Evolutionary conservation across 148 eudicot species (phyloP), one percentile per base, ranked within the genome.

Genomic region (Hydrangea macrophylla): DNA sequence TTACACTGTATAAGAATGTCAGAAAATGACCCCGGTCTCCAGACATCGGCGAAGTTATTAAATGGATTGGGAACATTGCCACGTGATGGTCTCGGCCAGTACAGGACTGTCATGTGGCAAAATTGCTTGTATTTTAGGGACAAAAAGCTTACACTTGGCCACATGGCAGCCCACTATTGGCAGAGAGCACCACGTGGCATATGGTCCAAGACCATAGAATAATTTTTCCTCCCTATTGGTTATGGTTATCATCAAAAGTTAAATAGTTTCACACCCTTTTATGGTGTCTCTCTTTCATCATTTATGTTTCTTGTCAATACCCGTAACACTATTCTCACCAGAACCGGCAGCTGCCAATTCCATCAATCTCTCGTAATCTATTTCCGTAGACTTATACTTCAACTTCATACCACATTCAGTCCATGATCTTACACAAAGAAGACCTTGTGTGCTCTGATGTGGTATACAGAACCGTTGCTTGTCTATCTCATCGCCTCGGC

Each of bases 401-500:
- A 91, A 53, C 64, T 75, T 88, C 26, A 86, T 74, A 71, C 97
- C 94, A 58, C 71, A 62, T 36, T 85, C 76, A 40, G 69, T 62
- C 97, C 97, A 88, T 17, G 95, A 88, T 71, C 73, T 88, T 8
- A 91, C 64, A 74, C 95, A 91, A 55, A 81, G 78, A 64, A 84
- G 60, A 35, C 74, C 74, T 58, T 76, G 83, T 23, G 75, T 58
- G 25, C 71, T 83, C 9, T 62, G 62, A 59, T 70, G 75, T 0
- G 92, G 73, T 63, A 82, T 70, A 48, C 73, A 76, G 48, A 78
- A 83, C 62, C 90, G 63, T 26, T 76, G 83, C 69, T 70, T 88
- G 20, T 80, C 77, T 50, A 84, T 68, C 70, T 91, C 95, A 64
- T 81, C 88, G 0, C 92, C 97, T 76, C 78, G 80, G 70, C 82